Base-by-base conservation (phyloP, 2,329 filamentous ascomycete species). In the Pyrenochaeta sp. region DNA sequence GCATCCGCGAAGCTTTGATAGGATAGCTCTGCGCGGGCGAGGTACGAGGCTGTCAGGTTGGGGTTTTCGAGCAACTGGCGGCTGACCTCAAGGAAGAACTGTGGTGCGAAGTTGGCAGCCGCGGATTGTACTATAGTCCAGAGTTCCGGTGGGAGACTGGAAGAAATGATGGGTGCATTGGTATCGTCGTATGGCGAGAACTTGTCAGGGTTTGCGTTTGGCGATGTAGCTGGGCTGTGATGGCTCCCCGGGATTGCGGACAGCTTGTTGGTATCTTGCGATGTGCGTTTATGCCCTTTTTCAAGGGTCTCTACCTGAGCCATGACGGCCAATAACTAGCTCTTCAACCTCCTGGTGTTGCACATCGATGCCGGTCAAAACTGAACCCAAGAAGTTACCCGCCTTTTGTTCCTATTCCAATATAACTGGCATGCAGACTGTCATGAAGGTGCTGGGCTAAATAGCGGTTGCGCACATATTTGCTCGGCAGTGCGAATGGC, bases 21-120 rank as follows among this genome's bases (percentile, higher is more conserved):
- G 27, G 91, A 82, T 27, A 94, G 88, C 69, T 95, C 91, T 46
- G 91, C 91, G 30, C 91, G 86, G 69, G 93, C 91, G 1, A 95
- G 82, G 84, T 90, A 91, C 15, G 85, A 88, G 0, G 90, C 91
- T 64, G 92, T 92, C 76, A 92, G 82, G 65, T 95, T 94, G 0
- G 91, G 91, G 68, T 94, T 93, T 65, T 85, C 85, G 63, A 94
- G 85, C 55, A 93, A 81, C 69, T 93, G 92, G 66, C 87, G 78
- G 87, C 92, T 91, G 49, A 91, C 88, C 40, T 83, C 77, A 58
- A 82, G 78, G 73, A 93, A 94, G 53, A 87, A 80, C 30, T 83
- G 80, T 0, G 88, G 83, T 15, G 83, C 78, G 72, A 93, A 93
- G 12, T 81, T 82, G 73, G 90, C 91, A 12, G 72, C 71, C n/a